Evolutionary conservation across 129 eudicot genomes (phyloP).

Genomic region (Pittosporum tobira): DNA sequence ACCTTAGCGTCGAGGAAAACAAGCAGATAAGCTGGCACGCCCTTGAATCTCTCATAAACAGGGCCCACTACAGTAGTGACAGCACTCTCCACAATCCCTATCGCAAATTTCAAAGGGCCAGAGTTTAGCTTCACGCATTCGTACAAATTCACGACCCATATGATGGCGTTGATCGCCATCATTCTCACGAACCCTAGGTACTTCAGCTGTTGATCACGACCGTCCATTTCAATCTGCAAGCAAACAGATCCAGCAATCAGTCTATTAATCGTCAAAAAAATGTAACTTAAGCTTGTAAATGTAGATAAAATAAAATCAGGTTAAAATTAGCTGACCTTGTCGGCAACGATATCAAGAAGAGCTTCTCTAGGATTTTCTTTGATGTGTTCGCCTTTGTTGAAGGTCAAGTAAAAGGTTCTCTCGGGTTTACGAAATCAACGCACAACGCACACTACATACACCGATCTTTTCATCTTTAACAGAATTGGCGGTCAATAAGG

Average conservation of each 20-base stretch:
- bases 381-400: no score
- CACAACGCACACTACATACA: no score
- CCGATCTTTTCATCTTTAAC: no score
- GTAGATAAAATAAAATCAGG: no score
- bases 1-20: conserved; percentile 66
- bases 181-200: conserved; percentile 48
- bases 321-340: no score
- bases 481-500: no score
- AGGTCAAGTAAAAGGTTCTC: no score
- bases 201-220: conserved; percentile 28
- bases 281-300: no score
- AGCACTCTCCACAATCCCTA: conserved; percentile 40
- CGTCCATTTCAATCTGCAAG: conserved; percentile 29
- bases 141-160: conserved; percentile 33
- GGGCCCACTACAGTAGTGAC: conserved; percentile 39
- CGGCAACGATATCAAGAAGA: no score
- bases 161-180: conserved; percentile 23
- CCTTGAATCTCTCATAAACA: conserved; percentile 36
- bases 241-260: not conserved
- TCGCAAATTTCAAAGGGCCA: conserved; percentile 32
- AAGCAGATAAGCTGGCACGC: conserved; percentile 27
- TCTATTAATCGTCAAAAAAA: no score
- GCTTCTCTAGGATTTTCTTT: no score
- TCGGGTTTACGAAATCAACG: no score
- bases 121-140: conserved; percentile 49